Conservation (phyloP, 208 protist species). For the Trypanosomatidae sp. region DNA sequence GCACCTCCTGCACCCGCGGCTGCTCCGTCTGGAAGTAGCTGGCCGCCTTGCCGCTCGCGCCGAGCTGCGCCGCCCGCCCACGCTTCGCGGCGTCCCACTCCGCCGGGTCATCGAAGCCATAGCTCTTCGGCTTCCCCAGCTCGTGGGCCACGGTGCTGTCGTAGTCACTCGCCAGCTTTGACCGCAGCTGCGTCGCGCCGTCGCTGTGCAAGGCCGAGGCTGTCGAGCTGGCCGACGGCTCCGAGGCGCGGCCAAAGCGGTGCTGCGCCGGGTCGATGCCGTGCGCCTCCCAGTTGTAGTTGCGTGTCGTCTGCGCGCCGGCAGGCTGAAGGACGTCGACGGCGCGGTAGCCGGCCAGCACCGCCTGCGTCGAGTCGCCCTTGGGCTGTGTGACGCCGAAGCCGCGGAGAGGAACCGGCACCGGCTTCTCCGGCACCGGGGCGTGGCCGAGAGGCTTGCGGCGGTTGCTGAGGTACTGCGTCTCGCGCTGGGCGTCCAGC, state of each 20-base stretch:
- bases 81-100: slow-evolving; percentile 43
- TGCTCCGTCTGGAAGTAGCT: slow-evolving; percentile 40
- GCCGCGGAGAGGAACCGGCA: slow-evolving; percentile 48
- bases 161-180: slow-evolving; percentile 72
- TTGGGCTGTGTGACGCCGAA: slow-evolving; percentile 50
- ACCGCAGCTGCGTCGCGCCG: slow-evolving; percentile 40
- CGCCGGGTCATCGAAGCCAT: slow-evolving; percentile 63
- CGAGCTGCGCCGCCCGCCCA: slow-evolving; percentile 15
- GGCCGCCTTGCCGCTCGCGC: slow-evolving; percentile 26
- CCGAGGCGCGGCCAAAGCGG: slow-evolving; percentile 54
- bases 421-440: slow-evolving; percentile 31
- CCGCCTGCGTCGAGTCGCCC: slow-evolving; percentile 51
- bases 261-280: slow-evolving; percentile 76
- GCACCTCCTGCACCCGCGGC: slow-evolving; percentile 44
- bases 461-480: slow-evolving; percentile 44
- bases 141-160: slow-evolving; percentile 37
- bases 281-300: slow-evolving; percentile 73
- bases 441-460: slow-evolving; percentile 62
- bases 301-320: slow-evolving; percentile 54
- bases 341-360: slow-evolving; percentile 49
- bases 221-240: slow-evolving; percentile 15
- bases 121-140: slow-evolving; percentile 54
- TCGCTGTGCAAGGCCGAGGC: slow-evolving; percentile 1
- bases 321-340: slow-evolving; percentile 52
- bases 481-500: slow-evolving; percentile 74